phyloP scores from a whole-genome alignment of 306 rosid species.

The Cyamopsis tetragonoloba region DNA sequence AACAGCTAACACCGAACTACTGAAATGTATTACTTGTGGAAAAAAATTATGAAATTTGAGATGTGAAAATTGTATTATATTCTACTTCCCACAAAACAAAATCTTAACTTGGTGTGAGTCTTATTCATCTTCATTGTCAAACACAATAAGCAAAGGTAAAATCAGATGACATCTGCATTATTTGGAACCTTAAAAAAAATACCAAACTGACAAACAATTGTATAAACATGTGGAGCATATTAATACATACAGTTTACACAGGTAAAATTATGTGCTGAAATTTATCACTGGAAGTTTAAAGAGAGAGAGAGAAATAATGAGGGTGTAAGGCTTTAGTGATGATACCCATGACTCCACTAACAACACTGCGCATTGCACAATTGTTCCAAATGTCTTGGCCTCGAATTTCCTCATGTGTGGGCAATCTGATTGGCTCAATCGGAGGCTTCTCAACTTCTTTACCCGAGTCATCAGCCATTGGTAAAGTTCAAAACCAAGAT shows the following conservation, averaged over 20 bases:
- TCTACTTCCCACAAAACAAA: neutral
- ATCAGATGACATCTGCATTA: neutral
- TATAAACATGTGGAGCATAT: conserved; percentile 9
- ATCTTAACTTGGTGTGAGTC: neutral
- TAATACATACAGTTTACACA: neutral
- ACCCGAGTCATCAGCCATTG: conserved; percentile 47
- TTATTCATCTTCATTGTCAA: neutral
- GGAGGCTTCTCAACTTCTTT: conserved; percentile 61
- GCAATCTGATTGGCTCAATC: conserved; percentile 73
- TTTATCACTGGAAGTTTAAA: neutral
- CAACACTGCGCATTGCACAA: conserved; percentile 78
- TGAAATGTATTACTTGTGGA: neutral
- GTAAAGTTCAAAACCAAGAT: conserved; percentile 18
- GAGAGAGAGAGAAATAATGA: neutral
- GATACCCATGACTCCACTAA: conserved; percentile 95
- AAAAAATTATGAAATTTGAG: neutral
- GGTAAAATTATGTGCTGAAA: neutral
- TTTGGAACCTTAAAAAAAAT: neutral
- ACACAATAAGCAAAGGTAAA: neutral
- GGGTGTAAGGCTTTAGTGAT: neutral
- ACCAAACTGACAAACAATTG: neutral
- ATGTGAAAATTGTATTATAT: neutral
- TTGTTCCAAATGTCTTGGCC: conserved; percentile 98
- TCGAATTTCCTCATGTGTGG: conserved; percentile 79
- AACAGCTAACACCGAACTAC: no score